Evolutionary conservation across 202 grass and related monocot genomes (phyloP).

Genomic region (Schoenoplectus triqueter): DNA sequence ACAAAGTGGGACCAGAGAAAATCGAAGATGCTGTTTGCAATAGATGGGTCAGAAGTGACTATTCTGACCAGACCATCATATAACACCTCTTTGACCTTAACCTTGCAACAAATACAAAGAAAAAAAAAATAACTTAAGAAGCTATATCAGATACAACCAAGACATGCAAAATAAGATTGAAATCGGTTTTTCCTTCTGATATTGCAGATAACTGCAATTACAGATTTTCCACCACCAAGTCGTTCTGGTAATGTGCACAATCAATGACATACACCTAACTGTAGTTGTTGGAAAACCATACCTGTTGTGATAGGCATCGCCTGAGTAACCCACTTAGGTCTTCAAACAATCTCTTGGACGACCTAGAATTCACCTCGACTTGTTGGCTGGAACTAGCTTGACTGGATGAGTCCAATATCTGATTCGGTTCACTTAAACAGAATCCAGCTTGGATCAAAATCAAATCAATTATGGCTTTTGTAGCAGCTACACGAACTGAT

Average conservation of each 20-base stretch:
- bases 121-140: conserved; percentile 20
- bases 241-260: neutral
- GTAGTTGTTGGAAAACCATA: conserved; percentile 35
- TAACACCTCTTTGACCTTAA: conserved; percentile 73
- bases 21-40: conserved; percentile 63
- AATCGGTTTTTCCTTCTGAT: conserved; percentile 1
- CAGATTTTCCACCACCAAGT: neutral
- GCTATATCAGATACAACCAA: conserved; percentile 2
- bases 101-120: conserved; percentile 57
- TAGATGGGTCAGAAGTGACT: conserved; percentile 55
- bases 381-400: conserved; percentile 86
- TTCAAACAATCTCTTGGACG: conserved; percentile 65
- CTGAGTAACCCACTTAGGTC: conserved; percentile 80
- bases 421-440: conserved; percentile 53
- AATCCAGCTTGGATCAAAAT: conserved; percentile 60
- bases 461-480: conserved; percentile 69
- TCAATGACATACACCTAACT: neutral
- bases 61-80: conserved; percentile 72
- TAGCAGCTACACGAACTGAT: conserved; percentile 63
- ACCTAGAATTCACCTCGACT: conserved; percentile 53
- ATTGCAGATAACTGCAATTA: neutral
- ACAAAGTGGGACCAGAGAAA: conserved; percentile 83
- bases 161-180: conserved; percentile 24
- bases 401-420: conserved; percentile 69
- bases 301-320: conserved; percentile 83